These are phyloP conservation scores for Aureobasidium musti DNA, from an alignment of 2,329 filamentous ascomycete genomes.

Conservation along the genomic window DNA sequence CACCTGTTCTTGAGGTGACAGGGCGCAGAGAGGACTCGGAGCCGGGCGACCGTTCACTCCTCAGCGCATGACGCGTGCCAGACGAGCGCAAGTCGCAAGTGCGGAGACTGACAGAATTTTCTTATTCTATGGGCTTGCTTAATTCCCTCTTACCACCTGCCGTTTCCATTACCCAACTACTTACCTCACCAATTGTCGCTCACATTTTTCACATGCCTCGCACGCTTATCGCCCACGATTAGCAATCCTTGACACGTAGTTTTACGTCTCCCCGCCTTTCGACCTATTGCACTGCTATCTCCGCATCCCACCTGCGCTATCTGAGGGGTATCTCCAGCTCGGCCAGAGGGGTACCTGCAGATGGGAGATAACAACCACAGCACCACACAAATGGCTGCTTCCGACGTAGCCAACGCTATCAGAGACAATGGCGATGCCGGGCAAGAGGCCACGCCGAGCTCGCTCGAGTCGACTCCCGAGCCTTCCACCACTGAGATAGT, in stretches of 20 bases:
- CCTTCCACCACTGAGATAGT: constrained; percentile 44
- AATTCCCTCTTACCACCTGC: constrained; percentile 29
- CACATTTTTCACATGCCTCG: constrained; percentile 32
- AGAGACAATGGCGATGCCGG: constrained; percentile 48
- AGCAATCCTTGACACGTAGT: constrained; percentile 32
- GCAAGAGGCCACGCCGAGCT: constrained; percentile 51
- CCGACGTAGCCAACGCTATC: constrained; percentile 43
- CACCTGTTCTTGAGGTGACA: constrained; percentile 7
- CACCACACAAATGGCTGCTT: constrained; percentile 42
- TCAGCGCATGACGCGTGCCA: constrained; percentile 24
- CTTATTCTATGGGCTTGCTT: constrained; percentile 31
- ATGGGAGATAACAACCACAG: constrained; percentile 50
- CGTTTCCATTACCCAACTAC: constrained; percentile 52
- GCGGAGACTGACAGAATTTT: constrained; percentile 28
- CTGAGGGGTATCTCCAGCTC: constrained; percentile 29
- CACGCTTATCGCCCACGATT: constrained; percentile 28
- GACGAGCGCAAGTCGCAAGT: constrained; percentile 8
- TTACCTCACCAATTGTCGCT: constrained; percentile 50
- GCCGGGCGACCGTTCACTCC: constrained; percentile 23
- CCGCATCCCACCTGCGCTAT: constrained; percentile 28
- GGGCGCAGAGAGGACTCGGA: constrained; percentile 28
- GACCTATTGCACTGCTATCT: constrained; percentile 29
- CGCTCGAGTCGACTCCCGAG: constrained; percentile 53
- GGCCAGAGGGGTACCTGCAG: constrained; percentile 48
- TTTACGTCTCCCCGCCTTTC: constrained; percentile 28